Evolutionary conservation across 2,329 filamentous ascomycete species (phyloP).

Genomic region (Xylariaceae sp.): DNA sequence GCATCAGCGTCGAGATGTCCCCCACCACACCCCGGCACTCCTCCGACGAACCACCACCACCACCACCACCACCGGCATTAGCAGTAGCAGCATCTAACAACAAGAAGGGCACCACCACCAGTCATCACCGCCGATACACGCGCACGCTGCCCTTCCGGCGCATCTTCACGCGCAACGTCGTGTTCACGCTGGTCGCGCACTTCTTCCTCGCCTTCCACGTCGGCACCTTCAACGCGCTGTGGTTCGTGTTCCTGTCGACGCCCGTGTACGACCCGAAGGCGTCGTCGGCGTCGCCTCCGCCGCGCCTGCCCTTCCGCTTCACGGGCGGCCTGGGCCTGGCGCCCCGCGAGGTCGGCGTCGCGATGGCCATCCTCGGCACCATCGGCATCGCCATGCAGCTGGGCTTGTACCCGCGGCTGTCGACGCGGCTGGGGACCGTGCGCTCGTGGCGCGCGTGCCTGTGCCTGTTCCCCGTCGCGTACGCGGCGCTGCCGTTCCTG

Average conservation of each 20-base stretch:
- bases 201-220: constrained; percentile 74
- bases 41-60: constrained; percentile 5
- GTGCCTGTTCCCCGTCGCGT: constrained; percentile 70
- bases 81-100: too few relatives aligned
- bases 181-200: constrained; percentile 61
- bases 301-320: constrained; percentile 61
- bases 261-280: constrained; percentile 57
- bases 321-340: constrained; percentile 76
- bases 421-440: constrained; percentile 68
- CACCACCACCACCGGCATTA: too few relatives aligned
- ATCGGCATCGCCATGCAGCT: constrained; percentile 77
- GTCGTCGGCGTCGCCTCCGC: constrained; percentile 34
- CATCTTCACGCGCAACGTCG: constrained; percentile 59
- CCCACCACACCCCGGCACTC: constrained; percentile 25
- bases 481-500: constrained; percentile 71
- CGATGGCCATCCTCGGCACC: constrained; percentile 74
- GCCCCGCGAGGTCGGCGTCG: constrained; percentile 71
- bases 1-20: constrained; percentile 37
- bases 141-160: constrained; percentile 54
- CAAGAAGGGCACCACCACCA: constrained; percentile 10
- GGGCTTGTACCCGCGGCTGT: constrained; percentile 70
- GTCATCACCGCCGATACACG: constrained; percentile 45
- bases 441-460: constrained; percentile 69
- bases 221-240: constrained; percentile 75
- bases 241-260: constrained; percentile 76